Conservation (phyloP, 148 eudicot genomes). For the Rheum nobile region DNA sequence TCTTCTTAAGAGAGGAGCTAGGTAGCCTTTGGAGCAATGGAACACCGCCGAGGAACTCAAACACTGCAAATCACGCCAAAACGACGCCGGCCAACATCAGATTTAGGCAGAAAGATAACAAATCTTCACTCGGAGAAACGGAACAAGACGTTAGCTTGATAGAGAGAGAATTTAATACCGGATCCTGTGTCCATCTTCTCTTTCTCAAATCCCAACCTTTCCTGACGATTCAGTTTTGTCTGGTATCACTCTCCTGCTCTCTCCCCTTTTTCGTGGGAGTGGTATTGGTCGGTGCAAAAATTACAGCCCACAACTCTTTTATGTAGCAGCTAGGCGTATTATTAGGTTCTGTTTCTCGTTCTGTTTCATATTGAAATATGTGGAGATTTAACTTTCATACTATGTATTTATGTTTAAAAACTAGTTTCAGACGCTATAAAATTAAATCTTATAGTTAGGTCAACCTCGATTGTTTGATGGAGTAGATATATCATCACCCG, state of each 20-base stretch:
- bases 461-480: too few species aligned
- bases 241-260: neutral
- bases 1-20: constrained; percentile 48
- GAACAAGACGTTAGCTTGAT: neutral
- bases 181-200: constrained; percentile 24
- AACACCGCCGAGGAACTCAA: constrained; percentile 60
- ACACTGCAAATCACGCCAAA: constrained; percentile 33
- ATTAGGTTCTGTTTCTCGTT: neutral
- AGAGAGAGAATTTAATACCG: constrained; percentile 10
- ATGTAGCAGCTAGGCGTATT: too few species aligned
- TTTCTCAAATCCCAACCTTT: neutral
- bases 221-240: neutral
- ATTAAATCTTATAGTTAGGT: too few species aligned
- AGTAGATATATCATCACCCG: too few species aligned
- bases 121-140: neutral
- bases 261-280: neutral
- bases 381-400: too few species aligned
- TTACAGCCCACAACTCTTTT: neutral
- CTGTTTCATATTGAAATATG: too few species aligned
- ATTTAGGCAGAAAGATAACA: neutral
- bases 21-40: constrained; percentile 83
- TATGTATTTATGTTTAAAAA: too few species aligned
- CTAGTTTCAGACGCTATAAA: too few species aligned
- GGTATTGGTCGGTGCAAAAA: neutral
- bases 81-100: neutral